These are phyloP conservation scores for Lactarius evosmus DNA, from an alignment of 768 basidiomycete species.

Conservation along the genomic window DNA sequence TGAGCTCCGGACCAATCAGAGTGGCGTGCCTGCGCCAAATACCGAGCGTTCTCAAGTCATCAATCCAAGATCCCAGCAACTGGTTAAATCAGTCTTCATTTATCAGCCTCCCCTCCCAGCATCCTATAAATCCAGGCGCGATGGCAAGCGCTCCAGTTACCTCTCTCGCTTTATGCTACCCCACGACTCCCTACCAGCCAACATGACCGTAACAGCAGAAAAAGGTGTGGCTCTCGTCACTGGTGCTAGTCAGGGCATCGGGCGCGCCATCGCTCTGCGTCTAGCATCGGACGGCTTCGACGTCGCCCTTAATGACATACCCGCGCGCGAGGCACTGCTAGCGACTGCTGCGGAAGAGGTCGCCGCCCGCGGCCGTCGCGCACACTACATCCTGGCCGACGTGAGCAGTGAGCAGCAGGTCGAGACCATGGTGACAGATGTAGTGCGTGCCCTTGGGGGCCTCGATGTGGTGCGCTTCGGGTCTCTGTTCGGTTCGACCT, in stretches of 20 bases:
- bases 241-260: conserved; percentile 30
- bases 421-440: conserved; percentile 29
- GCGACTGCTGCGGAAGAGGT: conserved; percentile 28
- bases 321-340: conserved; percentile 33
- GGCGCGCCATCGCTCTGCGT: conserved; percentile 35
- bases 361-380: conserved; percentile 24
- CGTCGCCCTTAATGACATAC: conserved; percentile 35
- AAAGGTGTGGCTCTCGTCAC: conserved; percentile 5
- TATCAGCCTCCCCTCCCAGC: not conserved
- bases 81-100: not conserved
- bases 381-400: conserved; percentile 27
- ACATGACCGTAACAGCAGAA: conserved; percentile 1
- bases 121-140: not conserved
- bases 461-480: conserved; percentile 35
- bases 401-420: conserved; percentile 29
- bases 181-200: not conserved
- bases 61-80: not conserved
- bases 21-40: not conserved
- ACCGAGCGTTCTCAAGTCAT: not conserved
- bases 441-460: conserved; percentile 29
- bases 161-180: not conserved
- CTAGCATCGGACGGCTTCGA: conserved; percentile 38
- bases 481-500: not conserved
- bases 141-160: not conserved
- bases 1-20: not conserved